These are phyloP conservation scores for Aciculosporium take DNA, from an alignment of 2,329 filamentous ascomycete species.

Conservation along the genomic window DNA sequence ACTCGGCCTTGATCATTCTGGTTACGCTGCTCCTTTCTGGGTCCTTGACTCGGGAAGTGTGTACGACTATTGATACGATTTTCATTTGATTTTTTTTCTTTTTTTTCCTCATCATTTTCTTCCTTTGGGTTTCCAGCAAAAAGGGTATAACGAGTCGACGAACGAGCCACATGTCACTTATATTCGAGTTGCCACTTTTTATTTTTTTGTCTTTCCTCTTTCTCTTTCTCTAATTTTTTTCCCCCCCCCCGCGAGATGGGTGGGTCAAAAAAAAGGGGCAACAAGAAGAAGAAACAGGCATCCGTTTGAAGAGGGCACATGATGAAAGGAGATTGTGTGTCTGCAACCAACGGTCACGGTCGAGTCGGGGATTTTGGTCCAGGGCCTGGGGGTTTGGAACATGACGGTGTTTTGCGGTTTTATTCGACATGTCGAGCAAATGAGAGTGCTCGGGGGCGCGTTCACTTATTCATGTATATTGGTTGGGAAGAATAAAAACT, in stretches of 20 bases:
- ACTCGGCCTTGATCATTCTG: slow-evolving; percentile 2
- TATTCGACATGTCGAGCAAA: no score
- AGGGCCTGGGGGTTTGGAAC: no score
- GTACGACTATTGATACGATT: slow-evolving; percentile 1
- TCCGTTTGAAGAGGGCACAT: neutral
- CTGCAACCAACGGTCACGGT: neutral
- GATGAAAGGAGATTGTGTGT: neutral
- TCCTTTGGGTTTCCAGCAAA: neutral
- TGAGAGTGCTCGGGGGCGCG: no score
- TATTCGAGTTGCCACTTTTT: neutral
- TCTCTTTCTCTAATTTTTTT: no score
- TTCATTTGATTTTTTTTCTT: neutral
- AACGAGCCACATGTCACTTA: neutral
- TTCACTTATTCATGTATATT: no score
- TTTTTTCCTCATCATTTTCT: neutral
- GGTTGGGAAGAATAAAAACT: no score
- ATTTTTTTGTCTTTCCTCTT: no score
- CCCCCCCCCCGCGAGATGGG: no score
- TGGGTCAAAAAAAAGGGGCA: no score
- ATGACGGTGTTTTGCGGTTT: no score
- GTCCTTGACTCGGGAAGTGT: neutral
- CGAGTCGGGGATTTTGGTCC: neutral
- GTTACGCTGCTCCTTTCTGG: neutral
- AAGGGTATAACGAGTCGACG: neutral
- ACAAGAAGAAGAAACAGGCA: neutral